Conservation (phyloP, 305 asterid genomes). For the Fraxinus baroniana region DNA sequence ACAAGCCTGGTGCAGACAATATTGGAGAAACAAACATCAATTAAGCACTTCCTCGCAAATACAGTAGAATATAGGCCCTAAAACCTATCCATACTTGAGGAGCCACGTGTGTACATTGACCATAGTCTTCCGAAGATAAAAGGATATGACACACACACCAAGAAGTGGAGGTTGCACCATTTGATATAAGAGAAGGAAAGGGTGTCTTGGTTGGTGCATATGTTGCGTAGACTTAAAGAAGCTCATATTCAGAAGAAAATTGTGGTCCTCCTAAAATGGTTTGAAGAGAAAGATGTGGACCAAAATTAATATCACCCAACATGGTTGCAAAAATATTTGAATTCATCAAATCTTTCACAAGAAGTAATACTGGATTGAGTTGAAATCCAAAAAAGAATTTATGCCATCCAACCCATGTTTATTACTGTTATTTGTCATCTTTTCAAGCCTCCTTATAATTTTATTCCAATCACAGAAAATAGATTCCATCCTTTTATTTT, state of each 20-base stretch:
- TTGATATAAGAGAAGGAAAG: background rate
- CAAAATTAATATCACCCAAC: background rate
- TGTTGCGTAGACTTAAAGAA: background rate
- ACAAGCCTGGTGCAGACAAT: conserved; percentile 10
- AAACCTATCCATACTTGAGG: background rate
- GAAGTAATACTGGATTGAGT: background rate
- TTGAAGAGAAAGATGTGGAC: background rate
- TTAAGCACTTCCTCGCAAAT: conserved; percentile 6
- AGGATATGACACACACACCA: background rate
- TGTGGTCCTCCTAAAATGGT: background rate
- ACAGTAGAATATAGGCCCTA: conserved; percentile 1
- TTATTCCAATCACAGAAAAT: background rate
- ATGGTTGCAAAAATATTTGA: background rate
- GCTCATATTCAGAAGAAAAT: background rate
- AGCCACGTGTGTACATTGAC: background rate
- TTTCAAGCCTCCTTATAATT: background rate
- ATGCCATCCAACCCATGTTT: background rate
- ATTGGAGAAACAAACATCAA: conserved; percentile 19
- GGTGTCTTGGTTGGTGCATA: background rate
- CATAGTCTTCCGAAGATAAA: background rate
- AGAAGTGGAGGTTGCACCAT: background rate
- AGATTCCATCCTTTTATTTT: background rate
- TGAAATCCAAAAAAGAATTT: background rate
- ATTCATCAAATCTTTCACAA: background rate
- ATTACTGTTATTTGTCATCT: background rate